Base-by-base conservation (phyloP, 352 stramenopile species). In the Phytophthora sp. region DNA sequence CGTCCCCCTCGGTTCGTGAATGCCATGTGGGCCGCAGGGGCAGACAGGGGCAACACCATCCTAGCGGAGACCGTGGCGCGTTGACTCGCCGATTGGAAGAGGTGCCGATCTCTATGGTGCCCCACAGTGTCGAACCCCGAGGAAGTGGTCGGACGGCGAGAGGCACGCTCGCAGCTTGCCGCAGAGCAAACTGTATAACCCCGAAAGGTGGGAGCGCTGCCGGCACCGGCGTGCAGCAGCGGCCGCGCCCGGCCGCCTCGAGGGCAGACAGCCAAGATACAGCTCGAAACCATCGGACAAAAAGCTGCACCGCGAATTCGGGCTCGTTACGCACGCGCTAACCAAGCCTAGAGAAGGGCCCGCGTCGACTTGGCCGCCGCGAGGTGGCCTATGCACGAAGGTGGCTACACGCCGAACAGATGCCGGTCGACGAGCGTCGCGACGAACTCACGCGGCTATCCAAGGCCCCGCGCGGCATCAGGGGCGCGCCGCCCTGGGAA, bases 21-120 rank as follows among this genome's bases (percentile, higher is more conserved):
- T 54, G 48, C 61, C 66, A 75, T 75, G 62, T 72, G 66, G 66
- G 30, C 11, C 51, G n/a, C 39, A 57, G 43, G 50, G n/a, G 50
- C 17, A 67, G 62, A 72, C 62, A 72, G 57, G 56, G 64, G 30
- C 45, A 55, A 52, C 59, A 74, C 65, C 65, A 70, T 74, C 61
- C 9, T 50, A 37, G 10, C 49, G 60, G 61, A 74, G 61, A 67
- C 60, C 27, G 42, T 41, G 50, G 31, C 27, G 31, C 51, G 30
- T 63, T 61, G 46, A 61, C 39, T 62, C 37, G 10, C 37, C 46
- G 52, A 64, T 72, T 57, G 56, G 45, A 69, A 55, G 45, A 54
- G 21, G 21, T 35, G 20, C 37, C 17, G 26, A 64, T 54, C 64
- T 69, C 64, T 64, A 60, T 69, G 46, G 30, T 68, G 28, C 48